These are phyloP conservation scores for Podospora anserina DNA, from an alignment of 495 filamentous ascomycete genomes.

Conservation along the genomic window DNA sequence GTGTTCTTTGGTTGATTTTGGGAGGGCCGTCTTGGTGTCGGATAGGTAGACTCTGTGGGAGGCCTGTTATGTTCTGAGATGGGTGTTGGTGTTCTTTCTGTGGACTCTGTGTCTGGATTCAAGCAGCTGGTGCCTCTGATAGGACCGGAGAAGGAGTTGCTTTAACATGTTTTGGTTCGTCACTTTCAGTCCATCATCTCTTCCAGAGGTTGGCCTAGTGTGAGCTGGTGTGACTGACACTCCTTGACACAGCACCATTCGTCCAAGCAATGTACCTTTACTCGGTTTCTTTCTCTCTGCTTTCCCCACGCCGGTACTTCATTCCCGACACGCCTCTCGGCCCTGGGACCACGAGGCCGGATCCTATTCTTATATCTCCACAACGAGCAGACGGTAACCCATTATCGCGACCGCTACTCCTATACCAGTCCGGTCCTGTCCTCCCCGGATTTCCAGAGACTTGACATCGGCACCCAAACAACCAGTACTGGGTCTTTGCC, in stretches of 20 bases:
- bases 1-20: not conserved
- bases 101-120: not conserved
- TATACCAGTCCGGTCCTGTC: not conserved
- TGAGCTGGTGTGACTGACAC: not conserved
- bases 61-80: not conserved
- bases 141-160: not conserved
- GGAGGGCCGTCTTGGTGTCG: not conserved
- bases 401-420: not conserved
- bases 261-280: not conserved
- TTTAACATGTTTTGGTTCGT: not conserved
- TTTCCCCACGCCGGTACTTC: not conserved
- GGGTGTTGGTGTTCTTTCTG: not conserved
- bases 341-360: not conserved
- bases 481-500: too few species aligned
- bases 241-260: not conserved
- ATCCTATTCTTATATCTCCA: too few species aligned
- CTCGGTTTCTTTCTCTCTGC: not conserved
- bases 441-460: too few species aligned
- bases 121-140: not conserved
- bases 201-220: not conserved
- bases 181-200: not conserved
- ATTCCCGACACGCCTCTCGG: not conserved
- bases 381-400: too few species aligned
- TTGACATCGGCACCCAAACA: too few species aligned
- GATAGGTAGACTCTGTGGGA: not conserved